Evolutionary conservation across 2,329 filamentous ascomycete species (phyloP).

Genomic region (Colletotrichum lindemuthianum): DNA sequence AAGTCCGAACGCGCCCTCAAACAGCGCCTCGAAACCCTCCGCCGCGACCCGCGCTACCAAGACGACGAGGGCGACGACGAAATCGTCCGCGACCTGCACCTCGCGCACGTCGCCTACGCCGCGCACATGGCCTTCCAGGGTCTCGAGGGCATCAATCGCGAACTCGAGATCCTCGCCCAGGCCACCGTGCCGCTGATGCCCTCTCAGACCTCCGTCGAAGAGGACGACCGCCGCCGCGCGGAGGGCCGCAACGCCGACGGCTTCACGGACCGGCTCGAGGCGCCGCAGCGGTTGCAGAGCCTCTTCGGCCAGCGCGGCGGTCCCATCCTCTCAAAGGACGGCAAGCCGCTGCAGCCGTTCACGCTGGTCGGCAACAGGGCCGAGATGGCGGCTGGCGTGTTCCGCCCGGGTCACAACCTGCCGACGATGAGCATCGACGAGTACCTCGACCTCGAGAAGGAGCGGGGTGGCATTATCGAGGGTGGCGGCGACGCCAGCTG

Average conservation of each 20-base stretch:
- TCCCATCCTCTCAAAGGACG: constrained; percentile 79
- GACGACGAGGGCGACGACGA: constrained; percentile 82
- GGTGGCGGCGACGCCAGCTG: constrained; percentile 84
- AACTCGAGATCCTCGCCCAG: constrained; percentile 82
- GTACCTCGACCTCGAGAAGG: constrained; percentile 91
- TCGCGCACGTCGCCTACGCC: constrained; percentile 78
- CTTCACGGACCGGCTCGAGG: constrained; percentile 81
- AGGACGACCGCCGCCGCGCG: constrained; percentile 53
- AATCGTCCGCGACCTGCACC: constrained; percentile 79
- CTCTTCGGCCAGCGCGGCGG: constrained; percentile 60
- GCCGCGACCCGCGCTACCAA: constrained; percentile 60
- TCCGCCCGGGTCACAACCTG: constrained; percentile 89
- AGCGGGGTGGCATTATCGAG: constrained; percentile 87
- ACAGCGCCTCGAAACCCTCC: constrained; percentile 75
- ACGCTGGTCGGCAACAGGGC: constrained; percentile 83
- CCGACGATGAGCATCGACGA: constrained; percentile 99
- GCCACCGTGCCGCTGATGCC: constrained; percentile 66
- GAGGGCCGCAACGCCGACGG: constrained; percentile 51
- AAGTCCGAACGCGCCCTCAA: constrained; percentile 87
- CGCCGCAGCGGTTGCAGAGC: constrained; percentile 61
- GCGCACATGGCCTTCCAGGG: constrained; percentile 85
- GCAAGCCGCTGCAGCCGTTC: constrained; percentile 91
- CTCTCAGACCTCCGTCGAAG: constrained; percentile 58
- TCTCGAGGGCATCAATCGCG: constrained; percentile 87
- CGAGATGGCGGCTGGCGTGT: constrained; percentile 82